Base-by-base conservation (phyloP, 371 early-diverging fungal genomes). In the Choanephora cucurbitarum region DNA sequence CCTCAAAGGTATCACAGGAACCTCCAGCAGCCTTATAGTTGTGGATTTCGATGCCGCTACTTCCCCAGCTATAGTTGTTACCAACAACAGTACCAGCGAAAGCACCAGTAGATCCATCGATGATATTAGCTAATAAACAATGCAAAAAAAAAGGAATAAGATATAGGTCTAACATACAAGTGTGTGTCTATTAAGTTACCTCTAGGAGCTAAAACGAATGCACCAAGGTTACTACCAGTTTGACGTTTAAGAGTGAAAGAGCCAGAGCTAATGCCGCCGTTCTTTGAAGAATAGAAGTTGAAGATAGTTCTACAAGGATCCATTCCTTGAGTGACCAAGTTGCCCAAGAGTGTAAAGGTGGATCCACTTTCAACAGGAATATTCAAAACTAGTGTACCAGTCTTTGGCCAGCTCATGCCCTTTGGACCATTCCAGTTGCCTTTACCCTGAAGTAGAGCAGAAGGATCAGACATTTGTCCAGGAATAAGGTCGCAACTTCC, bases 361-460 rank as follows among this genome's bases (percentile, higher is more conserved):
- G n/a, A 13, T 14, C 55, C 47, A 39, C 11, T 23, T 45, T 34
- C 40, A 21, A 55, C 24, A 37, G 44, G 55, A 8, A 55, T 23
- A 33, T 55, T 55, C 8, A 55, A 17, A 34, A 55, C 19, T 17
- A 46, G n/a, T 23, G 19, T 45, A 37, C 37, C 37, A 37, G 37
- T 6, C n/a, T 22, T 10, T 15, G 46, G 45, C 24, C 45, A 55
- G 31, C 13, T 9, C 46, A 55, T 37, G 28, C 44, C 46, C 11
- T 22, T 22, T 14, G 55, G 46, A 46, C 55, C 55, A 55, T 55
- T 55, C 55, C 55, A 55, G 22, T 55, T 55, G 5, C 39, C 55
- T 32, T 46, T 0, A 15, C 18, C 45, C 22, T 37, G 37, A 22
- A 55, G 17, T 7, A 46, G 33, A 6, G 39, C 28, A 8, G 14